These are phyloP conservation scores for Fusarium sp. DNA, from an alignment of 2,329 filamentous ascomycete genomes.

Conservation along the genomic window DNA sequence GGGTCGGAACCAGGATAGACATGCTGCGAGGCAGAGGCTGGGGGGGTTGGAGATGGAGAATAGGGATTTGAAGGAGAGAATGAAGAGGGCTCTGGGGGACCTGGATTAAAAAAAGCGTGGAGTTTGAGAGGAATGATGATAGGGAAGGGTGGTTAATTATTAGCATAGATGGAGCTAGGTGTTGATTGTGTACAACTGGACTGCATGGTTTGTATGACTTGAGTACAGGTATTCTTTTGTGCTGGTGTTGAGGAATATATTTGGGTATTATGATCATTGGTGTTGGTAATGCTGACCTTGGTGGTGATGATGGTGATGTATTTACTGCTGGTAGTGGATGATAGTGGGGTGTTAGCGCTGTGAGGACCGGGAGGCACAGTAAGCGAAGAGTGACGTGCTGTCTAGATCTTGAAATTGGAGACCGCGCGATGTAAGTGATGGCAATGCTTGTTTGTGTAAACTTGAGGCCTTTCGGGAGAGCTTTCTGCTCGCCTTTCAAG, in stretches of 20 bases:
- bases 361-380: neutral
- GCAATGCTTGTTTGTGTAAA: neutral
- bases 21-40: conserved; percentile 81
- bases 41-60: conserved; percentile 81
- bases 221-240: conserved; percentile 21
- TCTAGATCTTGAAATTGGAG: neutral
- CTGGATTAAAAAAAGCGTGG: conserved; percentile 37
- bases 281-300: neutral
- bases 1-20: conserved; percentile 83
- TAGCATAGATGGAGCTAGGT: conserved; percentile 37
- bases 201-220: neutral
- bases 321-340: neutral
- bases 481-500: too few species aligned
- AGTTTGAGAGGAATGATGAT: conserved; percentile 15
- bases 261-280: conserved; percentile 6
- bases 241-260: neutral
- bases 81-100: conserved; percentile 55
- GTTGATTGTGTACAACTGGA: conserved; percentile 16
- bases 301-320: too few species aligned
- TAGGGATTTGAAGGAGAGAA: conserved; percentile 71
- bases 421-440: neutral
- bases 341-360: neutral
- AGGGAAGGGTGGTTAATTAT: conserved; percentile 4
- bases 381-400: neutral
- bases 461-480: neutral